phyloP scores from a whole-genome alignment of 176 grass and related monocot genomes.

The Melocanna baccifera region DNA sequence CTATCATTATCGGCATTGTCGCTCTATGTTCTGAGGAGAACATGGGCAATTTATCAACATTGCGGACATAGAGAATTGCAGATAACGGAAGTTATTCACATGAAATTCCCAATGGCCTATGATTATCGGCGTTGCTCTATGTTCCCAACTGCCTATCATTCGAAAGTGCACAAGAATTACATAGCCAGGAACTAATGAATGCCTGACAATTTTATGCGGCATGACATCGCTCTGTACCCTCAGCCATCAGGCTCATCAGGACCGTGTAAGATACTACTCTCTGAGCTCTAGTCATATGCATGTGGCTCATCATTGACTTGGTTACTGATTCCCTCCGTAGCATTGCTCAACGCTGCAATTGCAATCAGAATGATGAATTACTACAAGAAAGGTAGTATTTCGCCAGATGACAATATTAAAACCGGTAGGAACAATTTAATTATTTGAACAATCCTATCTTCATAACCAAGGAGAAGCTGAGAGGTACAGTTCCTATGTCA shows the following conservation, averaged over 20 bases:
- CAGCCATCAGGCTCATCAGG: no score
- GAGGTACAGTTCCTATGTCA: background rate
- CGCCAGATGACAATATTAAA: background rate
- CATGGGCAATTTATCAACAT: background rate
- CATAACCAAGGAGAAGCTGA: background rate
- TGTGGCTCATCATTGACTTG: background rate
- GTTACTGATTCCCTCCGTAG: background rate
- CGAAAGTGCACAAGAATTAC: slow-evolving; percentile 3
- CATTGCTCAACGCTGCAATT: slow-evolving; percentile 25
- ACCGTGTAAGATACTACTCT: background rate
- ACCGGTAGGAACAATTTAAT: background rate
- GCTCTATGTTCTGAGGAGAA: background rate
- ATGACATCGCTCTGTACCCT: background rate
- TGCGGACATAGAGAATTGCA: background rate
- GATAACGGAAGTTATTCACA: no score
- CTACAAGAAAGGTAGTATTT: background rate
- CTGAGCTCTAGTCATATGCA: background rate
- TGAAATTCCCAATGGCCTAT: background rate
- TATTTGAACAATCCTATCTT: background rate
- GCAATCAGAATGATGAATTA: background rate
- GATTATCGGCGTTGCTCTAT: background rate
- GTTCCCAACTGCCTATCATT: background rate
- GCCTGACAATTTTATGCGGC: background rate
- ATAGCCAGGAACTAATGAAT: background rate
- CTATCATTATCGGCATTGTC: no score